Conservation (phyloP, 352 stramenopile genomes). For the Globisporangium heterothallicum region DNA sequence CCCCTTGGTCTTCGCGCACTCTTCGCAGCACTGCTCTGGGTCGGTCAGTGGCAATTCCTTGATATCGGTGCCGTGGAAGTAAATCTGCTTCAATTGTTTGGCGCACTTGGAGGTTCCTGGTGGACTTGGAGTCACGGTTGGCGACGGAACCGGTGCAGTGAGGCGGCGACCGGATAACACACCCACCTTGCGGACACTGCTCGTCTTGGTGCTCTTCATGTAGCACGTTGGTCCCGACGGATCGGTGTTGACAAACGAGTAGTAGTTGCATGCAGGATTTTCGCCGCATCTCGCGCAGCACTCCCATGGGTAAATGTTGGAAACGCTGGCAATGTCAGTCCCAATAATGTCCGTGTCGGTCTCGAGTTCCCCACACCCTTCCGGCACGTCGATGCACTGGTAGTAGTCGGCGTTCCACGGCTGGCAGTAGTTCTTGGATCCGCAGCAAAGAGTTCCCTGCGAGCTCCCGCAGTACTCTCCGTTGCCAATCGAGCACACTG, state of each 20-base stretch:
- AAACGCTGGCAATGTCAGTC: not conserved
- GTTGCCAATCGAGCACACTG: not conserved
- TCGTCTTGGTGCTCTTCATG: conserved; percentile 21
- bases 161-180: conserved; percentile 1
- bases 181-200: not conserved
- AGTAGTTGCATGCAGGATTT: conserved; percentile 10
- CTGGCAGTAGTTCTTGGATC: conserved; percentile 8
- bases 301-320: not conserved
- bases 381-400: conserved; percentile 15
- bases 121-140: not conserved
- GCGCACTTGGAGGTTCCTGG: conserved; percentile 12
- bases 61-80: conserved; percentile 32
- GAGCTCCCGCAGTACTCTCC: conserved; percentile 3
- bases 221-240: conserved; percentile 19
- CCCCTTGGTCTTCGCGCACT: conserved; percentile 9
- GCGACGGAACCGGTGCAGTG: not conserved
- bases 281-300: not conserved
- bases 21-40: conserved; percentile 5
- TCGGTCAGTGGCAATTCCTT: conserved; percentile 11
- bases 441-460: not conserved
- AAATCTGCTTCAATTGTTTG: conserved; percentile 28
- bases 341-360: conserved; percentile 1
- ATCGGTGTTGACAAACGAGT: conserved; percentile 22
- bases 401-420: conserved; percentile 20
- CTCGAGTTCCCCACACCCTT: not conserved